Base-by-base conservation (phyloP, 202 grass and related monocot species). In the Miscanthus sacchariflorus region DNA sequence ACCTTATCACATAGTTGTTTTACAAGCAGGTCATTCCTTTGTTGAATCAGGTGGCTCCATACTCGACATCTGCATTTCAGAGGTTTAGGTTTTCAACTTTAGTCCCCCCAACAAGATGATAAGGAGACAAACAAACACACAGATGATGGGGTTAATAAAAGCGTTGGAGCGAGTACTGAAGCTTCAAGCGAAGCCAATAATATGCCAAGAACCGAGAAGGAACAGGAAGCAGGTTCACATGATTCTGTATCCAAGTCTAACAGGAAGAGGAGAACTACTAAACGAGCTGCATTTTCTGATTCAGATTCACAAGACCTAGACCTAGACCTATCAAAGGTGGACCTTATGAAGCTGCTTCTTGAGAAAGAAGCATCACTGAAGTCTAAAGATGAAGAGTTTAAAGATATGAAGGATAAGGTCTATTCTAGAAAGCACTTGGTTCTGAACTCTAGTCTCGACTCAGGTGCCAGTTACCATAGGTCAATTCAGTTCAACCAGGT, bases 301-400 rank as follows among this genome's bases (percentile, higher is more conserved):
- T 95, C 93, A 87, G 93, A 91, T 86, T 49, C 84, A 66, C 78
- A 95, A 72, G 76, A 23, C 13, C 77, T 77, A 42, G 76, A 23
- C 13, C 77, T 77, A 42, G 89, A 91, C 40, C 77, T 90, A 52
- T 90, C 86, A 11, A 89, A 63, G 80, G 91, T 88, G 83, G 90
- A 95, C 56, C 61, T 95, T 33, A 69, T 91, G 64, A 98, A 95
- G 68, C 89, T 93, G 72, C 87, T 93, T 81, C 81, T 89, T 59
- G 95, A 98, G 79, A 97, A 95, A 85, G 95, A 98, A 17, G 95
- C 87, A 25, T 70, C 86, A n/a, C 54, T 93, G 48, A 91, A 93
- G 46, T 83, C 85, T 21, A 94, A 94, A 28, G 87, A 93, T 39
- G 80, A 95, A 39, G 89, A 98, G 72, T 67, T 95, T 70, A 90